Percentiles rank a stretch among this genome's conserved stretches.
Conservation (phyloP, 805 yeast genomes). For the Saccharomyces eubayanus region DNA sequence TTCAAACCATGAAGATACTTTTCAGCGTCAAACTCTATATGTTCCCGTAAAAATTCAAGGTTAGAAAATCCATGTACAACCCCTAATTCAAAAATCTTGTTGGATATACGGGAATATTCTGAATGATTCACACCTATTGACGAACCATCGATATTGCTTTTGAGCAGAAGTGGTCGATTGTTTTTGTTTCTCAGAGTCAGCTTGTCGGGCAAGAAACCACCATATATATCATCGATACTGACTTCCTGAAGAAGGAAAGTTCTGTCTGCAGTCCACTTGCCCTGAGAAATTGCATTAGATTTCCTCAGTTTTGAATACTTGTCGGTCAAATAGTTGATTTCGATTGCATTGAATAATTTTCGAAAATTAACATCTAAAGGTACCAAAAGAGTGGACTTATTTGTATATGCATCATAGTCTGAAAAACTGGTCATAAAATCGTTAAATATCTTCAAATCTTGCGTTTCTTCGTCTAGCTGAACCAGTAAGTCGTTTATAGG, state of each 20-base stretch:
- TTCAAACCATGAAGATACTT: conserved; percentile 53
- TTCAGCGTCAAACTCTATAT: conserved; percentile 41
- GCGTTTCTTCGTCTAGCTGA: conserved; percentile 1
- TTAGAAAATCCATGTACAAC: conserved; percentile 41
- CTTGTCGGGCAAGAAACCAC: conserved; percentile 32
- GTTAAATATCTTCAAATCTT: conserved; percentile 4
- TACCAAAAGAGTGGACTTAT: conserved; percentile 21
- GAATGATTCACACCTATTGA: conserved; percentile 32
- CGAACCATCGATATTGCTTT: conserved; percentile 28
- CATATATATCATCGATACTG: conserved; percentile 36
- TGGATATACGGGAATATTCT: conserved; percentile 30
- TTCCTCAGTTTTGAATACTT: conserved; percentile 6
- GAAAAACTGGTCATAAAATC: conserved; percentile 3
- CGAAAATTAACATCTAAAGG: conserved; percentile 38
- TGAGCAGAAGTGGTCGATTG: conserved; percentile 2
- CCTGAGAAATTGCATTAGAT: conserved; percentile 6
- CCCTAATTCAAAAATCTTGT: conserved; percentile 40
- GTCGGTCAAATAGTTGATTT: conserved; percentile 37
- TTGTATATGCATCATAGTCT: neutral
- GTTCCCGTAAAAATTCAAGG: conserved; percentile 18
- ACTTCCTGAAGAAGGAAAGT: conserved; percentile 21
- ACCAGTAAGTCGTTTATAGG: conserved; percentile 33
- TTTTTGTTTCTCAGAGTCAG: conserved; percentile 1
- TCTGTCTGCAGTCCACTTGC: conserved; percentile 18
- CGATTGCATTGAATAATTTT: conserved; percentile 34